Evolutionary conservation across 1,284 basidiomycete species (phyloP).

Genomic region (Puccinia coronata): DNA sequence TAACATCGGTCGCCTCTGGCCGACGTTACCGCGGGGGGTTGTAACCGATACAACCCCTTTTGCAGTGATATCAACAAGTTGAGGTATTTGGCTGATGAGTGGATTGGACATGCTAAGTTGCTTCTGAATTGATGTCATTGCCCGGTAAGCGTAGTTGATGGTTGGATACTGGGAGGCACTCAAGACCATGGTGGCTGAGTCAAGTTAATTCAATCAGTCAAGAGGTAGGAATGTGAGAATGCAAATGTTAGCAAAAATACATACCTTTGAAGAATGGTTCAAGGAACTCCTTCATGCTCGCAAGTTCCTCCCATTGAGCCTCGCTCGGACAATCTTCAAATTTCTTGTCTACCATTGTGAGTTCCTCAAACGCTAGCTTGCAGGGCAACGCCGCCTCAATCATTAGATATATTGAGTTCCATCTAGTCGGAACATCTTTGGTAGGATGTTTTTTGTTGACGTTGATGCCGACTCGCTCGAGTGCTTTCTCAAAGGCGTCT

Average conservation of each 20-base stretch:
- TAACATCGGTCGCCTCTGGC: too few species aligned
- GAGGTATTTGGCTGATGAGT: neutral
- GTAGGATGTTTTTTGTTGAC: too few species aligned
- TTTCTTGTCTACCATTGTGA: neutral
- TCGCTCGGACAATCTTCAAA: neutral
- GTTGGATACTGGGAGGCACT: slow-evolving; percentile 4
- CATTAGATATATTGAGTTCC: neutral
- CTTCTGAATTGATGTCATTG: neutral
- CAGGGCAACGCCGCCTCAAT: neutral
- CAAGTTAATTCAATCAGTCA: neutral
- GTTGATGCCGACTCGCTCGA: too few species aligned
- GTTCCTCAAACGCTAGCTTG: slow-evolving; percentile 2
- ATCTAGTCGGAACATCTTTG: too few species aligned
- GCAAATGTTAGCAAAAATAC: neutral
- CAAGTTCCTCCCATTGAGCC: neutral
- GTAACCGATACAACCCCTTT: too few species aligned
- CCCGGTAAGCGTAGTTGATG: neutral
- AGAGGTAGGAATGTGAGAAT: neutral
- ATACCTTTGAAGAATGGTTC: slow-evolving; percentile 10
- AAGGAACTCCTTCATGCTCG: neutral
- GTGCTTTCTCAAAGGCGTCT: neutral
- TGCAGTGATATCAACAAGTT: neutral
- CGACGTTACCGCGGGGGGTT: too few species aligned
- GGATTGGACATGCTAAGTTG: neutral
- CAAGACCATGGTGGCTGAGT: neutral